These are phyloP conservation scores for Entomortierella lignicola DNA, from an alignment of 192 early-diverging fungal genomes.

Conservation along the genomic window DNA sequence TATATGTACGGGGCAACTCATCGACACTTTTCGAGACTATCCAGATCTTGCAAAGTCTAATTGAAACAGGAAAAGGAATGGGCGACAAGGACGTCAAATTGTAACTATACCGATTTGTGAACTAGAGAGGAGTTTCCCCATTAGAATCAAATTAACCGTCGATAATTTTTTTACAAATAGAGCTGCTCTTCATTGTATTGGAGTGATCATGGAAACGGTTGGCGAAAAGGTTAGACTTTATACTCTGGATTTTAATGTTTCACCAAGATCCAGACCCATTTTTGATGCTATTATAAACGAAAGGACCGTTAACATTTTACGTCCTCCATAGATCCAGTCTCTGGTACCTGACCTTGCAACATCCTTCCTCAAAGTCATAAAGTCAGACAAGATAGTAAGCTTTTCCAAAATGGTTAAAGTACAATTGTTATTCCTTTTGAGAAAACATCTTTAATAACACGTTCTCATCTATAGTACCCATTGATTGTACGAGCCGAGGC, in stretches of 20 bases:
- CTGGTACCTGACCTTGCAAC: slow-evolving; percentile 73
- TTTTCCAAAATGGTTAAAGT: no score
- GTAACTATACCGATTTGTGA: slow-evolving; percentile 59
- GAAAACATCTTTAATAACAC: not conserved
- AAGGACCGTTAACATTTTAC: not conserved
- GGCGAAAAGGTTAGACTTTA: slow-evolving; percentile 70
- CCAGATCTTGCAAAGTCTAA: slow-evolving; percentile 67
- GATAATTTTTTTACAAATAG: slow-evolving; percentile 39
- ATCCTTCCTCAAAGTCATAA: slow-evolving; percentile 74
- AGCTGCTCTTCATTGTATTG: slow-evolving; percentile 81
- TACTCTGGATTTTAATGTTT: not conserved
- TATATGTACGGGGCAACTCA: slow-evolving; percentile 83
- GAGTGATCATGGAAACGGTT: slow-evolving; percentile 80
- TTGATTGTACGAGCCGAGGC: slow-evolving; percentile 76
- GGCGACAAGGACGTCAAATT: slow-evolving; percentile 72
- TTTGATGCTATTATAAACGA: not conserved
- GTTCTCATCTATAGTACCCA: slow-evolving; percentile 46
- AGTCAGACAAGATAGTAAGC: slow-evolving; percentile 69
- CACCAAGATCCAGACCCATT: not conserved
- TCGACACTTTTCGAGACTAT: slow-evolving; percentile 84
- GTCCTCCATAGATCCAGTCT: slow-evolving; percentile 64
- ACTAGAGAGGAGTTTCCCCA: no score
- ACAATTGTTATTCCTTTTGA: no score
- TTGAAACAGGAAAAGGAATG: slow-evolving; percentile 67
- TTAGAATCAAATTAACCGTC: not conserved